Conservation (phyloP, 23 red algal genomes). For the Pyropia yezoensis region DNA sequence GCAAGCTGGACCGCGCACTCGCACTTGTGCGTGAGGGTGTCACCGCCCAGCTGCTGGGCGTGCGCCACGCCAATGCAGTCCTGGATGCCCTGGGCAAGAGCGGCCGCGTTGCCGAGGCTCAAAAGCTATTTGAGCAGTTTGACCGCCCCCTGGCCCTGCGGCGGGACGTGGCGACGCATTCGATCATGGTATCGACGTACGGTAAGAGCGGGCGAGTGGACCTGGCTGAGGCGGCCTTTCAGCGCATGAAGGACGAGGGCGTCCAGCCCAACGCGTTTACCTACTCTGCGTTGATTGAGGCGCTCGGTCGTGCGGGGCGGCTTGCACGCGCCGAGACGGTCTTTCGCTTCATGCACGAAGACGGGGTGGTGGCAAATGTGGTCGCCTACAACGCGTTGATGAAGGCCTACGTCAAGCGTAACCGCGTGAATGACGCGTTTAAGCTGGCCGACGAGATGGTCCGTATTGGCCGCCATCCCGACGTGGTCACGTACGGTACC, state of each 20-base stretch:
- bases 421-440: constrained; percentile 53
- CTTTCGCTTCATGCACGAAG: constrained; percentile 49
- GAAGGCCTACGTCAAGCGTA: constrained; percentile 77
- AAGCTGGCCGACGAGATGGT: constrained; percentile 64
- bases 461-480: constrained; percentile 35
- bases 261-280: constrained; percentile 90
- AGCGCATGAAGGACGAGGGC: constrained; percentile 28
- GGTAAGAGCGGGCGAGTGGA: constrained; percentile 49
- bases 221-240: constrained; percentile 40
- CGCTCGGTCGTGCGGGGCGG: constrained; percentile 49
- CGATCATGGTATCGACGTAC: constrained; percentile 75
- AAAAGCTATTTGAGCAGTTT: constrained; percentile 34
- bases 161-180: constrained; percentile 59
- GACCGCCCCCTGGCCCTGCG: constrained; percentile 10
- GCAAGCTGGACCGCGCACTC: constrained; percentile 42
- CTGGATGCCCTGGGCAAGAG: constrained; percentile 67
- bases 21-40: constrained; percentile 14
- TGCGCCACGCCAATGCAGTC: constrained; percentile 53
- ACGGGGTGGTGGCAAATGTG: constrained; percentile 64
- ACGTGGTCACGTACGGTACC: constrained; percentile 96
- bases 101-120: constrained; percentile 43
- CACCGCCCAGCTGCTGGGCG: constrained; percentile 5
- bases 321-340: constrained; percentile 44
- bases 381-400: constrained; percentile 96
- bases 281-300: constrained; percentile 87